Base-by-base conservation (phyloP, 2,329 filamentous ascomycete species). In the Colletotrichum truncatum region DNA sequence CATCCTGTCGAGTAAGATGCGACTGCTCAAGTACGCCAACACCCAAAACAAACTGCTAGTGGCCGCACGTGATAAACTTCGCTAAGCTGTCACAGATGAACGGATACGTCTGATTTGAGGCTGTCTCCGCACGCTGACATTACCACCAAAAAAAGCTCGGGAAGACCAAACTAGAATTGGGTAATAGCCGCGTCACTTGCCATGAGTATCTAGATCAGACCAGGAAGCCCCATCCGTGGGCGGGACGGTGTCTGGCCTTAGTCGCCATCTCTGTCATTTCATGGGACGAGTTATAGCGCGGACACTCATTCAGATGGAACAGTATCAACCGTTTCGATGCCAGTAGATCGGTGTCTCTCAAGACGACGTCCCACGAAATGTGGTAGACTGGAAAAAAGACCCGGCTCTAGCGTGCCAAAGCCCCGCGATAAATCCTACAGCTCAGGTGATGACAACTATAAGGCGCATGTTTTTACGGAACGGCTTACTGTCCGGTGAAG, bases 111-210 rank as follows among this genome's bases (percentile, higher is more conserved):
- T 39, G 14, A 21, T 34, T 61, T 32, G 55, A 64, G 41, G 61
- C 34, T 38, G 61, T 60, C 61, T 45, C 39, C 39, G 61, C 6
- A 38, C 21, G 12, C 26, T 54, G 55, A 16, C 12, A n/a, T n/a
- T n/a, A 26, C 23, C 18, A 45, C 45, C 18, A 53, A 34, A n/a
- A n/a, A n/a, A 46, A 48, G 39, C 25, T 55, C 39, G 48, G 46
- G 11, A 53, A 39, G 23, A 11, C 12, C 38, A 21, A 9, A 11
- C 26, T 14, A 9, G 14, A 51, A 18, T 26, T 39, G 23, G 11
- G n/a, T 28, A 23, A 61, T 61, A 64, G 61, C 61, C 61, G 61
- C 61, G 48, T 54, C 56, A 43, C 28, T 53, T 18, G 30, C 55
- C 48, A 41, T 28, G 25, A 54, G 48, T 18, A 45, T 60, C 56